Evolutionary conservation across 2,329 filamentous ascomycete genomes (phyloP).

Genomic region (Epicoccum nigrum): DNA sequence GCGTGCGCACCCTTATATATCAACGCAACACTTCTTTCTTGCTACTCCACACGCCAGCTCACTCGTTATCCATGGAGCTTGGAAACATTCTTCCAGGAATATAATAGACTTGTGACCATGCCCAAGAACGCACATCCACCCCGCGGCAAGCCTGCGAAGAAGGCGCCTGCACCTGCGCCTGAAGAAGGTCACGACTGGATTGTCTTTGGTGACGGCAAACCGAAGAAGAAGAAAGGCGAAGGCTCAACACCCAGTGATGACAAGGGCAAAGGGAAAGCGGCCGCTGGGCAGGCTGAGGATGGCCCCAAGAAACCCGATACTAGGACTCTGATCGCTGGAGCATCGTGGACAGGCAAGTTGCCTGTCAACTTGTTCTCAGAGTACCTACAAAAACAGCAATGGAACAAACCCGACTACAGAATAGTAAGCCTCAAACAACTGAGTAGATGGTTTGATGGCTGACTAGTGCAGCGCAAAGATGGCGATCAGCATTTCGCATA

Average conservation of each 20-base stretch:
- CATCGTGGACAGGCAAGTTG: slow-evolving; percentile 96
- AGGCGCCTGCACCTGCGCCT: slow-evolving; percentile 49
- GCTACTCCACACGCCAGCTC: neutral
- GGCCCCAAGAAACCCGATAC: slow-evolving; percentile 65
- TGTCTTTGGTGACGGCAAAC: slow-evolving; percentile 55
- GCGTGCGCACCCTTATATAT: slow-evolving; percentile 23
- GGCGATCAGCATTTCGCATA: slow-evolving; percentile 80
- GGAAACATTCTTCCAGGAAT: slow-evolving; percentile 1
- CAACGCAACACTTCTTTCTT: slow-evolving; percentile 10
- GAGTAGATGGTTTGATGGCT: slow-evolving; percentile 2
- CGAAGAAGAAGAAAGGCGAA: slow-evolving; percentile 50
- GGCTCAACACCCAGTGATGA: slow-evolving; percentile 25
- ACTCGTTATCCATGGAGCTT: slow-evolving; percentile 16
- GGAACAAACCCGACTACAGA: slow-evolving; percentile 92
- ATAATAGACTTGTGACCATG: slow-evolving; percentile 40
- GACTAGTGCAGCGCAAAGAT: slow-evolving; percentile 62
- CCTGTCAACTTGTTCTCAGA: slow-evolving; percentile 93
- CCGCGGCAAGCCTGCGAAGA: slow-evolving; percentile 49
- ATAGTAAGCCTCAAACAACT: slow-evolving; percentile 59
- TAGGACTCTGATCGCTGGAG: slow-evolving; percentile 84
- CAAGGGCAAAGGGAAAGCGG: slow-evolving; percentile 45
- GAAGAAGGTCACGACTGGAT: slow-evolving; percentile 58
- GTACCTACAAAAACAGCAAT: slow-evolving; percentile 94
- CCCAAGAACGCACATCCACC: slow-evolving; percentile 58
- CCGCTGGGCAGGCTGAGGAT: slow-evolving; percentile 39